Percentiles rank a stretch among this genome's conserved stretches.
Evolutionary conservation across 2,329 filamentous ascomycete species (phyloP).

Genomic region (Fusarium secorum): DNA sequence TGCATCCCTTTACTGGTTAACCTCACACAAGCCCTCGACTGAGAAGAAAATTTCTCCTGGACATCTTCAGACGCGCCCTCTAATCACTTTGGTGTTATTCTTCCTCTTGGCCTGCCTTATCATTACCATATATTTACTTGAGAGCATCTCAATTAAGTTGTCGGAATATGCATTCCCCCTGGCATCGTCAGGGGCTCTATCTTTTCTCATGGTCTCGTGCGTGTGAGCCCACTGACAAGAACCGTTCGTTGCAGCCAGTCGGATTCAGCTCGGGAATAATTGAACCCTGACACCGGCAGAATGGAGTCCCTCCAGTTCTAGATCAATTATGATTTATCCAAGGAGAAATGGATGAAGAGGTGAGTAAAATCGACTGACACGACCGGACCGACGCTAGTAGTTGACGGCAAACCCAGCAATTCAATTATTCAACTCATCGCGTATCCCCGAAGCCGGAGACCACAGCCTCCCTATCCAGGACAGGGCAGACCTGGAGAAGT

Average conservation of each 20-base stretch:
- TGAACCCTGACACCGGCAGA: constrained; percentile 26
- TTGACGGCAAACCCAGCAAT: not conserved
- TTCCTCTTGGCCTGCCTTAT: constrained; percentile 17
- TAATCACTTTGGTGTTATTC: not conserved
- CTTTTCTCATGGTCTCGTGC: constrained; percentile 21
- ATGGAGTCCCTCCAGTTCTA: constrained; percentile 20
- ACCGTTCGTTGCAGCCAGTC: constrained; percentile 24
- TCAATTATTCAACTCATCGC: constrained; percentile 1
- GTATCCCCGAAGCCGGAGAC: constrained; percentile 28
- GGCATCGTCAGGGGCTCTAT: constrained; percentile 17
- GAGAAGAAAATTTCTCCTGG: not conserved
- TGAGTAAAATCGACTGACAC: constrained; percentile 5
- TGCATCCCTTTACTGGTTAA: not conserved
- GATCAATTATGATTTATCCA: not conserved
- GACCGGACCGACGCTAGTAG: constrained; percentile 17
- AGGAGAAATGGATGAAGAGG: constrained; percentile 16
- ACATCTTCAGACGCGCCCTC: not conserved
- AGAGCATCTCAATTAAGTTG: constrained; percentile 22
- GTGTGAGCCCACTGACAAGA: constrained; percentile 17
- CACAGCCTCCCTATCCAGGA: not conserved
- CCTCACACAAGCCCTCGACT: not conserved
- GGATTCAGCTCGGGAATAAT: constrained; percentile 34
- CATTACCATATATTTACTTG: constrained; percentile 29
- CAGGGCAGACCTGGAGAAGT: constrained; percentile 17
- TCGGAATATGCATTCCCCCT: constrained; percentile 23